These are phyloP conservation scores for Blastobotrys persicus DNA, from an alignment of 1,139 yeast genomes.

Conservation along the genomic window DNA sequence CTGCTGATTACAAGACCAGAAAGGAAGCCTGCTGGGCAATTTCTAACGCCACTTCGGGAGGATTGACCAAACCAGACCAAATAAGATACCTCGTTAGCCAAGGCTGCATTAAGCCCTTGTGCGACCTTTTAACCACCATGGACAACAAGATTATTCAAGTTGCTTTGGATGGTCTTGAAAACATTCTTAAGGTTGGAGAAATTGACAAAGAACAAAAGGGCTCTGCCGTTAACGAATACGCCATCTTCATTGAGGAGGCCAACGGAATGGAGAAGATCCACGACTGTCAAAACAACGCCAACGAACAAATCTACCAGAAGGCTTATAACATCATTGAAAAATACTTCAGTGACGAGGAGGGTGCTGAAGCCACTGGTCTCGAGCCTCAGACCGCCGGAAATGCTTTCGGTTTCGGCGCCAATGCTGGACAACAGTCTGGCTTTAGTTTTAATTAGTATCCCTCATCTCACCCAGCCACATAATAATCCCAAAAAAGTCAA, in stretches of 20 bases:
- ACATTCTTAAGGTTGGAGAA: constrained; percentile 92
- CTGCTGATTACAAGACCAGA: constrained; percentile 92
- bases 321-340: constrained; percentile 88
- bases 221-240: constrained; percentile 72
- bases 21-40: constrained; percentile 99
- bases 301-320: constrained; percentile 88
- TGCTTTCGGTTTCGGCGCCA: constrained; percentile 81
- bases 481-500: not conserved
- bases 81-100: constrained; percentile 88
- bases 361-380: constrained; percentile 70
- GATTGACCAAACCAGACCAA: constrained; percentile 86
- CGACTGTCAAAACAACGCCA: constrained; percentile 87
- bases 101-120: constrained; percentile 96
- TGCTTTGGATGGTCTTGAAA: constrained; percentile 91
- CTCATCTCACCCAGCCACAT: not conserved
- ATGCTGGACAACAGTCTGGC: constrained; percentile 23
- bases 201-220: constrained; percentile 79
- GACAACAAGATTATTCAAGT: constrained; percentile 93
- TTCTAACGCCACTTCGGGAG: constrained; percentile 96
- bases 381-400: constrained; percentile 79
- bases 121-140: constrained; percentile 84
- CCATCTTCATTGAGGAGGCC: constrained; percentile 91
- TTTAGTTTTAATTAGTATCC: constrained; percentile 24
- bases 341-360: constrained; percentile 83
- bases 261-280: constrained; percentile 98